Evolutionary conservation across 768 basidiomycete species (phyloP).

Genomic region (Grammothele lineata): DNA sequence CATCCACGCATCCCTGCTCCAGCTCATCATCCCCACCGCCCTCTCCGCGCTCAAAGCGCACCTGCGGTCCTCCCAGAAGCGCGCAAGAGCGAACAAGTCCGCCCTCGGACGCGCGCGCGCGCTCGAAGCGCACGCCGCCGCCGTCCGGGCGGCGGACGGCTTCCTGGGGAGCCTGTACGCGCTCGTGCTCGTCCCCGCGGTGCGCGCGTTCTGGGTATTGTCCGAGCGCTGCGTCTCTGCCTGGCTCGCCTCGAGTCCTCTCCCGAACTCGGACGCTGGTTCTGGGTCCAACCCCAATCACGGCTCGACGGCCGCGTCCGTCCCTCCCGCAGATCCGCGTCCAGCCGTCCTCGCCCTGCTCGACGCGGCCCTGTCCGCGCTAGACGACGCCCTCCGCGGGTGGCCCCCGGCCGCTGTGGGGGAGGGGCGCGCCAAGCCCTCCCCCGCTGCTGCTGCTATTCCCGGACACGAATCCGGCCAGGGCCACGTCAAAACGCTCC

Average conservation of each 20-base stretch:
- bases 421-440: no score
- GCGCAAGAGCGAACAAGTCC: background rate
- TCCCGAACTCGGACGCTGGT: no score
- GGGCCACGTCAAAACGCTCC: slow-evolving; percentile 4
- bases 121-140: background rate
- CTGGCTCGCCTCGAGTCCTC: slow-evolving; percentile 1
- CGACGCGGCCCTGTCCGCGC: slow-evolving; percentile 9
- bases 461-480: no score
- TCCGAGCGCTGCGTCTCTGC: slow-evolving; percentile 18
- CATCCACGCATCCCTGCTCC: slow-evolving; percentile 1
- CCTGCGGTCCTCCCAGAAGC: background rate
- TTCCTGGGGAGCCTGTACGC: slow-evolving; percentile 16
- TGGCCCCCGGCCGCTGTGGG: no score
- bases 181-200: slow-evolving; percentile 23
- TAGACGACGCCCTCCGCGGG: slow-evolving; percentile 8
- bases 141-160: slow-evolving; percentile 7
- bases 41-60: background rate
- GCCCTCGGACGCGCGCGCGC: background rate
- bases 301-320: background rate
- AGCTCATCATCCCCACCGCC: slow-evolving; percentile 1
- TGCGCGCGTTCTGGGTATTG: slow-evolving; percentile 27
- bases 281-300: no score
- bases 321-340: slow-evolving; percentile 19
- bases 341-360: slow-evolving; percentile 19
- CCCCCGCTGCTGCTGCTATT: no score